Percentiles rank a stretch among this genome's conserved stretches.
Evolutionary conservation across 2,329 filamentous ascomycete species (phyloP).

Genomic region (Sarocladium kiliense): DNA sequence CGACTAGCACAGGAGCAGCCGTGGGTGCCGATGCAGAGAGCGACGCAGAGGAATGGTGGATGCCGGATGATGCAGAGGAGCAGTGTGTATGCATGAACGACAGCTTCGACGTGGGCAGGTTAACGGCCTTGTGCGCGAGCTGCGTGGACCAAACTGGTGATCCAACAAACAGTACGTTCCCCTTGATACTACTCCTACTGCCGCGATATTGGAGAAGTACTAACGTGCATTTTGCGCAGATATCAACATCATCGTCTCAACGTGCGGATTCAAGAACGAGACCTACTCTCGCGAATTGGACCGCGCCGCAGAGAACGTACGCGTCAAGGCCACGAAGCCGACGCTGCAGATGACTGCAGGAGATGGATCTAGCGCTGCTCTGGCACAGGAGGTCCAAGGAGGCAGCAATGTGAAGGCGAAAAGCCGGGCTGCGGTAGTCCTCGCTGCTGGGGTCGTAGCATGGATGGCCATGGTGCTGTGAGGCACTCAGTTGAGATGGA

Average conservation of each 20-base stretch:
- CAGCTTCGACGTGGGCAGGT: constrained; percentile 33
- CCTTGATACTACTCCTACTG: too few species aligned
- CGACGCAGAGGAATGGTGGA: constrained; percentile 12
- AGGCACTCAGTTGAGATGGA: too few species aligned
- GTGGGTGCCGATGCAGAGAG: neutral
- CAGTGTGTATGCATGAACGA: constrained; percentile 32
- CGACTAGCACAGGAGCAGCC: neutral
- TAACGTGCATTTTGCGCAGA: constrained; percentile 17
- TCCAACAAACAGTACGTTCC: constrained; percentile 25
- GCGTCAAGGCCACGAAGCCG: constrained; percentile 27
- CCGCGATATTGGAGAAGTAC: too few species aligned
- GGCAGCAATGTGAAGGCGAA: neutral
- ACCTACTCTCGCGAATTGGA: constrained; percentile 26
- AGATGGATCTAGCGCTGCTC: neutral
- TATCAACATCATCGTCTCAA: constrained; percentile 29
- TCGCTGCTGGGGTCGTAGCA: neutral
- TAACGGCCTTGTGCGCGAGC: constrained; percentile 33
- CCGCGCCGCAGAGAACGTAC: constrained; percentile 24
- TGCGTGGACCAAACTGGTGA: constrained; percentile 29
- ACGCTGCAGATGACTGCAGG: neutral
- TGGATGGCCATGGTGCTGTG: neutral
- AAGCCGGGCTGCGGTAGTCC: neutral
- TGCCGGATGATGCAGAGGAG: constrained; percentile 22
- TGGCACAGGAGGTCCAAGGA: neutral
- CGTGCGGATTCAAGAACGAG: constrained; percentile 27